phyloP scores from a whole-genome alignment of 768 basidiomycete species.

The Boletus sp. region DNA sequence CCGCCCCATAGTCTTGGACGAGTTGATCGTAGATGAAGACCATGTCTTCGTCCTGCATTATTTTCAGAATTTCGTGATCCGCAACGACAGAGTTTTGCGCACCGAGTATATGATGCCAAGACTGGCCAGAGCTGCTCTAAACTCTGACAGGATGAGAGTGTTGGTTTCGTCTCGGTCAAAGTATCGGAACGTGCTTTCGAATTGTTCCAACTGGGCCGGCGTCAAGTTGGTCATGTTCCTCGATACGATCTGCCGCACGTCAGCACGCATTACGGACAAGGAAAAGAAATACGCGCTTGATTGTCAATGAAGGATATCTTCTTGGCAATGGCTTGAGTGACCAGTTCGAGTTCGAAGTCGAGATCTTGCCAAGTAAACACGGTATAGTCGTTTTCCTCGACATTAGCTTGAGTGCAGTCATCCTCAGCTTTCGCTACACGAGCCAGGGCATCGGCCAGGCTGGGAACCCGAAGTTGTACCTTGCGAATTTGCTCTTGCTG shows the following conservation, averaged over 20 bases:
- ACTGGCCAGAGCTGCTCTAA: conserved; percentile 92
- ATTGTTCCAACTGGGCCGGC: conserved; percentile 93
- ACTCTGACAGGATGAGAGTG: conserved; percentile 78
- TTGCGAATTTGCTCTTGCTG: conserved; percentile 69
- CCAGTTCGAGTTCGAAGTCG: conserved; percentile 82
- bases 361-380: conserved; percentile 88
- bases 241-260: conserved; percentile 73
- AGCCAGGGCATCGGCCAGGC: conserved; percentile 55
- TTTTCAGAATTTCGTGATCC: background rate
- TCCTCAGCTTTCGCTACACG: conserved; percentile 64
- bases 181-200: conserved; percentile 96
- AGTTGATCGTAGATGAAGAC: conserved; percentile 80
- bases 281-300: conserved; percentile 53
- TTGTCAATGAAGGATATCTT: conserved; percentile 97
- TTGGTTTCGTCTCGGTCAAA: conserved; percentile 94
- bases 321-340: conserved; percentile 78
- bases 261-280: conserved; percentile 5
- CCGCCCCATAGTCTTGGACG: conserved; percentile 76
- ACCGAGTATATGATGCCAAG: conserved; percentile 92
- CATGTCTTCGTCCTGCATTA: conserved; percentile 77
- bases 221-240: conserved; percentile 93
- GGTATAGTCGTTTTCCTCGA: conserved; percentile 97
- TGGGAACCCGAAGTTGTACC: conserved; percentile 67
- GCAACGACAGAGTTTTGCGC: conserved; percentile 17
- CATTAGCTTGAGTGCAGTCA: conserved; percentile 82